phyloP scores from a whole-genome alignment of 2,329 filamentous ascomycete genomes.

The Cercospora sp. region DNA sequence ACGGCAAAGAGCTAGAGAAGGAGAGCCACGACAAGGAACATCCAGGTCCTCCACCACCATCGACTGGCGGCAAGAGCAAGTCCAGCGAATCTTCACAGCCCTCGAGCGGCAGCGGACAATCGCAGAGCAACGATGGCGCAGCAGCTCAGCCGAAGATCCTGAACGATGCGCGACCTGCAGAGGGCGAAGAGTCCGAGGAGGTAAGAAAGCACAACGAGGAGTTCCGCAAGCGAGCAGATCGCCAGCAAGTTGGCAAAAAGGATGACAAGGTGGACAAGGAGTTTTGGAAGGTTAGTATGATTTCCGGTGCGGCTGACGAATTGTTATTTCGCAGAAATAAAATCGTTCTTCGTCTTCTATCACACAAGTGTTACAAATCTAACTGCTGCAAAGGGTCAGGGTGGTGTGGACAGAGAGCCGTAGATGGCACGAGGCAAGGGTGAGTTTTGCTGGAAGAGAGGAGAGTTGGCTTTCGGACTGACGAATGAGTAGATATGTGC shows the following conservation, averaged over 20 bases:
- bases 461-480: not conserved
- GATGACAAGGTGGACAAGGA: slow-evolving; percentile 12
- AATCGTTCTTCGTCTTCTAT: no score
- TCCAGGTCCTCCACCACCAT: slow-evolving; percentile 19
- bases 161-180: slow-evolving; percentile 7
- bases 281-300: slow-evolving; percentile 14
- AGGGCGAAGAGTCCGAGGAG: slow-evolving; percentile 16
- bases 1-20: slow-evolving; percentile 8
- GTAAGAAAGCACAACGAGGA: slow-evolving; percentile 38
- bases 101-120: not conserved
- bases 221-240: slow-evolving; percentile 47
- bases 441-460: not conserved
- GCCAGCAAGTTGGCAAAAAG: slow-evolving; percentile 31
- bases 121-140: not conserved
- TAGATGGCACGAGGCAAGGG: not conserved
- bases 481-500: not conserved
- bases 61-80: slow-evolving; percentile 8
- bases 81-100: not conserved
- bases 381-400: slow-evolving; percentile 2
- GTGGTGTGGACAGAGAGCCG: not conserved
- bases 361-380: no score
- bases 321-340: slow-evolving; percentile 3
- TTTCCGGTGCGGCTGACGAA: slow-evolving; percentile 2
- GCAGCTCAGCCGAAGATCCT: slow-evolving; percentile 17
- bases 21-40: slow-evolving; percentile 19